These are phyloP conservation scores for Fonsecaea nubica DNA, from an alignment of 2,329 filamentous ascomycete genomes.

Conservation along the genomic window DNA sequence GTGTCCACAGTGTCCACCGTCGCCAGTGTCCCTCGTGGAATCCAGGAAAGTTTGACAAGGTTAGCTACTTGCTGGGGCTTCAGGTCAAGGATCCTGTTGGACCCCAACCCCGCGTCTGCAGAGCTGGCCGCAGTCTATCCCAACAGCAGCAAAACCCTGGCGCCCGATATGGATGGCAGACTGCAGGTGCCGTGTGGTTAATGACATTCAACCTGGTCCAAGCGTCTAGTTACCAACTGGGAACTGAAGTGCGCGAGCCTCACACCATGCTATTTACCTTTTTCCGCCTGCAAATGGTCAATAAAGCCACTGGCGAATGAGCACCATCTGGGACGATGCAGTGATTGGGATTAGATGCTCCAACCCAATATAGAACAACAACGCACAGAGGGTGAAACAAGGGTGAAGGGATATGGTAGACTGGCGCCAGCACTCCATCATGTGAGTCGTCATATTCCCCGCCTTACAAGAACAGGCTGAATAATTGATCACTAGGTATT, in stretches of 20 bases:
- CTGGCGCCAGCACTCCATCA: slow-evolving; percentile 2
- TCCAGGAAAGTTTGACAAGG: slow-evolving; percentile 17
- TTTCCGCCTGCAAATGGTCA: background rate
- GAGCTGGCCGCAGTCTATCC: slow-evolving; percentile 12
- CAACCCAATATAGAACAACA: background rate
- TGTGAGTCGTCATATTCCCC: slow-evolving; percentile 4
- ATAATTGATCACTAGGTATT: too few species aligned
- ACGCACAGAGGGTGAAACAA: background rate
- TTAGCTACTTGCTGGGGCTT: slow-evolving; percentile 10
- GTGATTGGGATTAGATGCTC: background rate
- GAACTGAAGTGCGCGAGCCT: slow-evolving; percentile 4
- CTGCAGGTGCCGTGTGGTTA: slow-evolving; percentile 5
- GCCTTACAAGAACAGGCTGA: background rate
- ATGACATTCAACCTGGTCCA: background rate
- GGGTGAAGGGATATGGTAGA: background rate
- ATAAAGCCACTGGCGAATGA: background rate
- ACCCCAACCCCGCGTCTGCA: slow-evolving; percentile 18
- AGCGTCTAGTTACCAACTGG: background rate
- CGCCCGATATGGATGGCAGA: slow-evolving; percentile 2
- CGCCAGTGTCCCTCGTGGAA: slow-evolving; percentile 5
- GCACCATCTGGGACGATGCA: background rate
- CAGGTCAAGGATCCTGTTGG: slow-evolving; percentile 16
- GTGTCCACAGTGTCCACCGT: slow-evolving; percentile 9
- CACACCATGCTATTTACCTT: slow-evolving; percentile 7
- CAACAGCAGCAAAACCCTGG: slow-evolving; percentile 18